Conservation (phyloP, 306 rosid species). For the Erythrophleum fordii region DNA sequence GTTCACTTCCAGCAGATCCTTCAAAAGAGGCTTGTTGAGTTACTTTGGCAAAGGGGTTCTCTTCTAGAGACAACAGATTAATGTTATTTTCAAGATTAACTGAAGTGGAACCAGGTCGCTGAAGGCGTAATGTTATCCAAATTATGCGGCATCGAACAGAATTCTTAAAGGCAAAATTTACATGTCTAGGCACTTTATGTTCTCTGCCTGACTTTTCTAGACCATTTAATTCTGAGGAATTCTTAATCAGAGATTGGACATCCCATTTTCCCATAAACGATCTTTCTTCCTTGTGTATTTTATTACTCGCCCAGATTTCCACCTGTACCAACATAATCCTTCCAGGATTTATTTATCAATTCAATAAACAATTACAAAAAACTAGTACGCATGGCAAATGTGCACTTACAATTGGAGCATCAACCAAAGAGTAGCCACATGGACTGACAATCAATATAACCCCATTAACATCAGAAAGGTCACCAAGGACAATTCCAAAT, state of each 20-base stretch:
- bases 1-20: conserved; percentile 70
- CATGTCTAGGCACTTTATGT: conserved; percentile 73
- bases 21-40: conserved; percentile 83
- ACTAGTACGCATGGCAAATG: conserved; percentile 34
- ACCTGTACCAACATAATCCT: conserved; percentile 61
- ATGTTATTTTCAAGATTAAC: conserved; percentile 68
- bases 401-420: conserved; percentile 81
- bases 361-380: conserved; percentile 28
- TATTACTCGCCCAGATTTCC: conserved; percentile 96
- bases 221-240: conserved; percentile 76
- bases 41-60: conserved; percentile 82
- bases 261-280: conserved; percentile 98
- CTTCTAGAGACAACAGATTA: conserved; percentile 80
- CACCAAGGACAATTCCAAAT: conserved; percentile 75
- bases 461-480: conserved; percentile 91
- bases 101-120: conserved; percentile 83
- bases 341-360: conserved; percentile 36
- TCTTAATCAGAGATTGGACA: conserved; percentile 68
- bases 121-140: conserved; percentile 89
- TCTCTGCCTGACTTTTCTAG: conserved; percentile 63
- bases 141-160: conserved; percentile 88
- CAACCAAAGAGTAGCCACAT: conserved; percentile 91
- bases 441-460: conserved; percentile 84
- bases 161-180: conserved; percentile 79
- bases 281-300: conserved; percentile 91